These are phyloP conservation scores for Ramichloridium luteum DNA, from an alignment of 2,329 filamentous ascomycete species.

Conservation along the genomic window DNA sequence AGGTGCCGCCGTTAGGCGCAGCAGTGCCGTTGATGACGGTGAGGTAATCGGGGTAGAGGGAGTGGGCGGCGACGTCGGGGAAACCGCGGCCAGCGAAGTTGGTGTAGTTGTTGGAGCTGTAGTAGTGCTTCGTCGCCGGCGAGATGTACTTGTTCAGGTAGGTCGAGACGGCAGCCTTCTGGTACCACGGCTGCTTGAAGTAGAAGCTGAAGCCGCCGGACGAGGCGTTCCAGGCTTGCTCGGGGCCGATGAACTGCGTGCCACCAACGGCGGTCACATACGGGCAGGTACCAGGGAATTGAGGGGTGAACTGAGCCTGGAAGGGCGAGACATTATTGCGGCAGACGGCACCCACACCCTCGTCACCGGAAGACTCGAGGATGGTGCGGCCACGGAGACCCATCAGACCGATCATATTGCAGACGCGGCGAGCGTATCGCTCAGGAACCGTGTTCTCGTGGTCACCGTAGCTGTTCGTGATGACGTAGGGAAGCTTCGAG, in stretches of 20 bases:
- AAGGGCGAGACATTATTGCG: conserved; percentile 30
- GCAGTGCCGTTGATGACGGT: conserved; percentile 30
- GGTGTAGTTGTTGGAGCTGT: conserved; percentile 10
- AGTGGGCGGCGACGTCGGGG: conserved; percentile 37
- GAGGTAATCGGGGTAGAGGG: conserved; percentile 20
- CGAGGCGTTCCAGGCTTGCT: conserved; percentile 19
- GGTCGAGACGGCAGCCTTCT: conserved; percentile 26
- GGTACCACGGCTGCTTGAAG: conserved; percentile 32
- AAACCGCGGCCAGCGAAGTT: conserved; percentile 29
- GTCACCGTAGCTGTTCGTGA: conserved; percentile 54
- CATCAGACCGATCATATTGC: conserved; percentile 50
- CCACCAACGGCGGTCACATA: conserved; percentile 36
- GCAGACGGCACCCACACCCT: conserved; percentile 40
- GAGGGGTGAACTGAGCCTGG: conserved; percentile 28
- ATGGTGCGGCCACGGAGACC: conserved; percentile 51
- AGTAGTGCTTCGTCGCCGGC: conserved; percentile 11
- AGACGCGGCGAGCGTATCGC: conserved; percentile 49
- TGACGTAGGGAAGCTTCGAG: conserved; percentile 44
- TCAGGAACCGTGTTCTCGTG: conserved; percentile 49
- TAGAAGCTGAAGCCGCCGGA: conserved; percentile 34
- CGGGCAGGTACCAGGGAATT: conserved; percentile 34
- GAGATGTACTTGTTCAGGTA: conserved; percentile 13
- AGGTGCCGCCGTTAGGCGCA: conserved; percentile 30
- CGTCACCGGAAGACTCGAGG: conserved; percentile 50
- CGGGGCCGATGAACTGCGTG: conserved; percentile 28